A percentile compares a stretch with the other conserved stretches of the same genome.
These are phyloP conservation scores for Chaetomium cochliodes DNA, from an alignment of 495 filamentous ascomycete species.

Conservation along the genomic window DNA sequence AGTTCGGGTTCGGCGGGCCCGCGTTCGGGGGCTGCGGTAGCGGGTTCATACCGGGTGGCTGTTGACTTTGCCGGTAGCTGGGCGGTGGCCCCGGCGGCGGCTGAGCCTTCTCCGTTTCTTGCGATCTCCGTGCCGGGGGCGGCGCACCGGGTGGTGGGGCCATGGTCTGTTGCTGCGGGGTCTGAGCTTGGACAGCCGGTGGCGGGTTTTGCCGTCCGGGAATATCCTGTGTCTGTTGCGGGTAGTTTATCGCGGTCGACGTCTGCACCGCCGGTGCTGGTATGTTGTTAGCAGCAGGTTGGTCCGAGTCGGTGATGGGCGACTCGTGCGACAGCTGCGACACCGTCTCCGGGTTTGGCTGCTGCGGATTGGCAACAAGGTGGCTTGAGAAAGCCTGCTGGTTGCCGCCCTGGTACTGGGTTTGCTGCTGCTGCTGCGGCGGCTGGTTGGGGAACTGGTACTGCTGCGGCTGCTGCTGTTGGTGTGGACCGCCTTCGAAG, in stretches of 20 bases:
- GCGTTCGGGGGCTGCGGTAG: constrained; percentile 44
- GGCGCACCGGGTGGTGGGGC: constrained; percentile 48
- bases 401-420: constrained; percentile 40
- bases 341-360: constrained; percentile 53
- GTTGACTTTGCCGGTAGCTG: constrained; percentile 50
- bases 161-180: constrained; percentile 48
- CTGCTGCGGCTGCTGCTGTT: constrained; percentile 31
- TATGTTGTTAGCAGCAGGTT: constrained; percentile 40
- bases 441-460: constrained; percentile 32
- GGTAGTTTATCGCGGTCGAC: constrained; percentile 40
- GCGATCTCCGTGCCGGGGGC: constrained; percentile 46
- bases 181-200: constrained; percentile 32
- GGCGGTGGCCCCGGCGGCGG: constrained; percentile 48
- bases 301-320: constrained; percentile 47
- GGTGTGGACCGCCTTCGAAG: constrained; percentile 20
- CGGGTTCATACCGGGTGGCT: constrained; percentile 45
- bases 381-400: constrained; percentile 37
- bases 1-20: constrained; percentile 37
- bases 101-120: constrained; percentile 45
- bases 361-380: constrained; percentile 43
- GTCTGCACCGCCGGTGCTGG: constrained; percentile 34
- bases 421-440: constrained; percentile 34
- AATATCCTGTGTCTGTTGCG: constrained; percentile 39
- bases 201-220: constrained; percentile 33
- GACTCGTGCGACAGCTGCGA: constrained; percentile 65